Evolutionary conservation across 169 alveolate genomes (phyloP), one percentile per base, ranked within the genome.

Genomic region (Ichthyophthirius multifiliis): DNA sequence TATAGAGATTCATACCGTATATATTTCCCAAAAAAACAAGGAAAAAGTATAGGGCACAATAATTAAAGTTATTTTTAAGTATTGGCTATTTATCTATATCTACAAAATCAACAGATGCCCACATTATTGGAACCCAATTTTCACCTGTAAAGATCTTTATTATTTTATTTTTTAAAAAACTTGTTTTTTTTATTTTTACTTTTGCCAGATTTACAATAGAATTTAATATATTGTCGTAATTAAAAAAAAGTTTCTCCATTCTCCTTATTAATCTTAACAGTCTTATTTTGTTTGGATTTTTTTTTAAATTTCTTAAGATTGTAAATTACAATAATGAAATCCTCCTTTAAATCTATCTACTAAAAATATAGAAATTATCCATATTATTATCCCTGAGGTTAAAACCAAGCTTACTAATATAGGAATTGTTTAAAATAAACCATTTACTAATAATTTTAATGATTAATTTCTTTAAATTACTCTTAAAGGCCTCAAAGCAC

Each of bases 11-110:
- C 4, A 23, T 34, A 16, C 35, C 20, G 23, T 39, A 39, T 4
- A 67, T 67, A 18, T 67, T 67, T 18, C 77, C 43, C 35, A 67
- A 39, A 39, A 67, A 67, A 5, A 67, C 43, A n/a, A 67, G 62
- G 9, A 67, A 15, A 3, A 39, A 6, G 41, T 34, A 67, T 6
- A 67, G 5, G 5, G 41, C 6, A 15, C 9, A 6, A 15, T 67
- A 34, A 12, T 31, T 37, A n/a, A 9, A 34, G 20, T 35, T 18
- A 18, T 67, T 6, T 39, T 67, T 30, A 20, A 39, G 0, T 37
- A 39, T 67, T 0, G 77, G 77, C 12, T 67, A 67, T n/a, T 67
- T 9, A n/a, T 39, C 77, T 1, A 16, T 39, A 13, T 39, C 63
- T 13, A 44, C 27, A 16, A 23, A 12, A 18, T 67, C 77, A 3